These are phyloP conservation scores for Sclerotinia minor DNA, from an alignment of 2,329 filamentous ascomycete genomes.

Conservation along the genomic window DNA sequence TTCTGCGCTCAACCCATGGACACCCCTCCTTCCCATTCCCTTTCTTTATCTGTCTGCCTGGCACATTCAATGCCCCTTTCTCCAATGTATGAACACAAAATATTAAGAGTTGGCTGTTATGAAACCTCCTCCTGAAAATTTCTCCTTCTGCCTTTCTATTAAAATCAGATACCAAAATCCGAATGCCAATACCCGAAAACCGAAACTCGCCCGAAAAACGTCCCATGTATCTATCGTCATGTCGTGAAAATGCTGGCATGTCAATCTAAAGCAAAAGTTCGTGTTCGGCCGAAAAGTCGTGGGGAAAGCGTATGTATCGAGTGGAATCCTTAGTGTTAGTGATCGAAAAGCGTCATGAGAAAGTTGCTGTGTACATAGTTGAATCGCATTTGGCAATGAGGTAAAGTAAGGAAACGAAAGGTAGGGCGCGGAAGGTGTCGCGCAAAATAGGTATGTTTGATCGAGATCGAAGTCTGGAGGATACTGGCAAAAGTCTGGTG, in stretches of 20 bases:
- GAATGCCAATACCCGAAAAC: constrained; percentile 21
- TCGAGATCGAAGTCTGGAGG: constrained; percentile 32
- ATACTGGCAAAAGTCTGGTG: constrained; percentile 31
- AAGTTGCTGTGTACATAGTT: constrained; percentile 24
- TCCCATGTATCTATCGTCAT: constrained; percentile 24
- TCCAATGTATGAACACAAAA: constrained; percentile 22
- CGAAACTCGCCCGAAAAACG: constrained; percentile 18
- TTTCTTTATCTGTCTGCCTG: constrained; percentile 19
- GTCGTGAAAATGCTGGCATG: constrained; percentile 24
- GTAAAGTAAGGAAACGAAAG: constrained; percentile 22
- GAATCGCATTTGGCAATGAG: constrained; percentile 20
- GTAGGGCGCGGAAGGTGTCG: constrained; percentile 22
- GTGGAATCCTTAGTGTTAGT: constrained; percentile 21
- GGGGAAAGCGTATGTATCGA: constrained; percentile 12
- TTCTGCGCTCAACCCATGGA: constrained; percentile 20
- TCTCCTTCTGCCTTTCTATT: constrained; percentile 13
- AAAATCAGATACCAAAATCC: constrained; percentile 14
- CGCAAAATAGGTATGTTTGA: constrained; percentile 40
- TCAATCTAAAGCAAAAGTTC: constrained; percentile 22
- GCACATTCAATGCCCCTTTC: constrained; percentile 16
- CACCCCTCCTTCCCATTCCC: constrained; percentile 3
- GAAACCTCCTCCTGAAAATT: constrained; percentile 4
- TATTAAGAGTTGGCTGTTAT: constrained; percentile 10
- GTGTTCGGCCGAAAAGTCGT: constrained; percentile 22
- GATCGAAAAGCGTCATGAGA: constrained; percentile 21